These are phyloP conservation scores for Radiomyces spectabilis DNA, from an alignment of 192 early-diverging fungal genomes.

Conservation along the genomic window DNA sequence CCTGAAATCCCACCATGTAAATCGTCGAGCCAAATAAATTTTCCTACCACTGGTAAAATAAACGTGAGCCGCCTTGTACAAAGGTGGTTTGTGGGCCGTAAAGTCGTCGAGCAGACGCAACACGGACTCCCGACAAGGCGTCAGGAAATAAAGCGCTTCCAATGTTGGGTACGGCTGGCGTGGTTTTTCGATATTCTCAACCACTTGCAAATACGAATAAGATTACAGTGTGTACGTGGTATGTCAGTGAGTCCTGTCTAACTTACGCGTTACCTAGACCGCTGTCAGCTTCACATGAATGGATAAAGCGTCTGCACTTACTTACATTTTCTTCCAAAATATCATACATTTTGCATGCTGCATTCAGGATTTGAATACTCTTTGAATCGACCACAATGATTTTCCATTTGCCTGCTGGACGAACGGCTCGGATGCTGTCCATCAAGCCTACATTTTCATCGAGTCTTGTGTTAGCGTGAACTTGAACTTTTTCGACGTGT, in stretches of 20 bases:
- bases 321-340: slow-evolving; percentile 65
- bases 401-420: slow-evolving; percentile 73
- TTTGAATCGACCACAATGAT: slow-evolving; percentile 74
- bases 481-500: too few species aligned
- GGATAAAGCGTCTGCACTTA: neutral
- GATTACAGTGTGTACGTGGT: too few species aligned
- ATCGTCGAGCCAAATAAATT: neutral
- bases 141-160: slow-evolving; percentile 55
- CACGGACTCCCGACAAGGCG: slow-evolving; percentile 48
- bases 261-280: slow-evolving; percentile 23
- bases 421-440: slow-evolving; percentile 71
- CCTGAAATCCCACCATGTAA: neutral
- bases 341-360: slow-evolving; percentile 70
- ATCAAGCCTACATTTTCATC: slow-evolving; percentile 46
- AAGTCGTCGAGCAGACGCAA: slow-evolving; percentile 53
- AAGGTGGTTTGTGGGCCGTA: slow-evolving; percentile 25
- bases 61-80: slow-evolving; percentile 55
- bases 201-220: slow-evolving; percentile 29
- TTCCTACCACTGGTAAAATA: slow-evolving; percentile 46
- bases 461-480: too few species aligned
- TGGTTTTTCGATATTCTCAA: slow-evolving; percentile 51
- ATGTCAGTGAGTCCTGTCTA: too few species aligned
- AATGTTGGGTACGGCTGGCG: slow-evolving; percentile 51
- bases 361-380: slow-evolving; percentile 62
- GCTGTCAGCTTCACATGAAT: neutral